These are phyloP conservation scores for Globisporangium echinulatum DNA, from an alignment of 352 stramenopile species.

Conservation along the genomic window DNA sequence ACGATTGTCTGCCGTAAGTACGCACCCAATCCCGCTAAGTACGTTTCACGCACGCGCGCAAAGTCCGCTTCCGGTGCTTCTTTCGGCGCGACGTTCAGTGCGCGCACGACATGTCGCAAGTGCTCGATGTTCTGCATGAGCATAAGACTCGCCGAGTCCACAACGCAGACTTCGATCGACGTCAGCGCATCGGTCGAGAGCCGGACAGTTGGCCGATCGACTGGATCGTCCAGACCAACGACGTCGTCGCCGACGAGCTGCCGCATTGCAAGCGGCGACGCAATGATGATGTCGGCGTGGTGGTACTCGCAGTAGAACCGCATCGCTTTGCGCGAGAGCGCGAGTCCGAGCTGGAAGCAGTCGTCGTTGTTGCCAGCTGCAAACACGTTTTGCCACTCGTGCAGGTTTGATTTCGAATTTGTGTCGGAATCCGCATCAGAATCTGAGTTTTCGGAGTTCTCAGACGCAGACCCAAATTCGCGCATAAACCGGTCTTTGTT, in stretches of 20 bases:
- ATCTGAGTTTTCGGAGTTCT: conserved; percentile 7
- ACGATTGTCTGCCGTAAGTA: conserved; percentile 77
- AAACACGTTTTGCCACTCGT: conserved; percentile 76
- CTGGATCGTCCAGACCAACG: conserved; percentile 27
- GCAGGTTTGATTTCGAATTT: conserved; percentile 16
- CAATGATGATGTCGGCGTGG: conserved; percentile 68
- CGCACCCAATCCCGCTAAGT: conserved; percentile 53
- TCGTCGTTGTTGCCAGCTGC: conserved; percentile 73
- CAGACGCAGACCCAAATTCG: conserved; percentile 40
- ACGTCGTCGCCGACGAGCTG: conserved; percentile 69
- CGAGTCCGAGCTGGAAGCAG: conserved; percentile 71
- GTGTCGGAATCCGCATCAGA: conserved; percentile 14
- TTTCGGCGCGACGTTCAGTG: conserved; percentile 56
- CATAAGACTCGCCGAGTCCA: conserved; percentile 73
- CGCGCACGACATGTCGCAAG: conserved; percentile 51
- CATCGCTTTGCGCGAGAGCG: conserved; percentile 55
- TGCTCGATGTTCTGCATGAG: conserved; percentile 83
- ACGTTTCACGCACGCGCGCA: conserved; percentile 65
- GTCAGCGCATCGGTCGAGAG: conserved; percentile 66
- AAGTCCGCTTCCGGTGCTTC: conserved; percentile 73
- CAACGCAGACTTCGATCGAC: conserved; percentile 75
- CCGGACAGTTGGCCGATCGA: conserved; percentile 22
- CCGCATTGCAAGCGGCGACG: conserved; percentile 60
- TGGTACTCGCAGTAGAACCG: conserved; percentile 80
- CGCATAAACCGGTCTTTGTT: conserved; percentile 72